phyloP scores from a whole-genome alignment of 108 stramenopile species.

The Cyclotella kingstonii region DNA sequence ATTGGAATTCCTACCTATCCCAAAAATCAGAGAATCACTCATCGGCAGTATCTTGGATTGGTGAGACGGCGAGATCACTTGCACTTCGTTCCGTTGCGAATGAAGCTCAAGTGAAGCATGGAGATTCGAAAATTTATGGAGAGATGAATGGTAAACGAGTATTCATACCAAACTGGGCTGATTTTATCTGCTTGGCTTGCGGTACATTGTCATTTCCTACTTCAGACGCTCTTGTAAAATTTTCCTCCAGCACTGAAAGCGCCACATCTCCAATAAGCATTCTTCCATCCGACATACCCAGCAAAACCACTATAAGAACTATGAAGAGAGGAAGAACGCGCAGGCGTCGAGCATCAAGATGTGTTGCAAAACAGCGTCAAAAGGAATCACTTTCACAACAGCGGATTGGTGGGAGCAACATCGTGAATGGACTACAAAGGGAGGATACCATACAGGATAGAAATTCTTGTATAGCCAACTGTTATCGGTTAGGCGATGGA shows the following conservation, averaged over 20 bases:
- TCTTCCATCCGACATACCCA: not conserved
- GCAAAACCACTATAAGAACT: slow-evolving; percentile 17
- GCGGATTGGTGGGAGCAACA: slow-evolving; percentile 10
- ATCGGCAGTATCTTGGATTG: not conserved
- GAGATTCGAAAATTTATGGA: not conserved
- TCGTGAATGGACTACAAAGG: slow-evolving; percentile 2
- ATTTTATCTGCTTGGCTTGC: slow-evolving; percentile 30
- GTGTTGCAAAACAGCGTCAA: slow-evolving; percentile 13
- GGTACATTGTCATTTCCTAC: slow-evolving; percentile 26
- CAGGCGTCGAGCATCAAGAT: slow-evolving; percentile 33
- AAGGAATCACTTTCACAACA: slow-evolving; percentile 13
- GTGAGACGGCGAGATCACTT: not conserved
- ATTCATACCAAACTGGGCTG: slow-evolving; percentile 3
- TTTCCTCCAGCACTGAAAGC: not conserved
- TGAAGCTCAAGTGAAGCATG: not conserved
- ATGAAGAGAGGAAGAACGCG: slow-evolving; percentile 22
- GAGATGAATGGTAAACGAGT: not conserved
- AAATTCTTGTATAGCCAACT: slow-evolving; percentile 4
- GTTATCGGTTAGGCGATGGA: slow-evolving; percentile 38
- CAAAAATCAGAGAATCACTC: too few species aligned
- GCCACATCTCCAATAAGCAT: not conserved
- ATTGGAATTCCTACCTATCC: not conserved
- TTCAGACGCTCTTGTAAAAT: not conserved
- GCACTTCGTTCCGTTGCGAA: not conserved
- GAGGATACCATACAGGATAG: slow-evolving; percentile 5